These are phyloP conservation scores for Hemileia vastatrix DNA, from an alignment of 1,284 basidiomycete genomes.

Conservation along the genomic window DNA sequence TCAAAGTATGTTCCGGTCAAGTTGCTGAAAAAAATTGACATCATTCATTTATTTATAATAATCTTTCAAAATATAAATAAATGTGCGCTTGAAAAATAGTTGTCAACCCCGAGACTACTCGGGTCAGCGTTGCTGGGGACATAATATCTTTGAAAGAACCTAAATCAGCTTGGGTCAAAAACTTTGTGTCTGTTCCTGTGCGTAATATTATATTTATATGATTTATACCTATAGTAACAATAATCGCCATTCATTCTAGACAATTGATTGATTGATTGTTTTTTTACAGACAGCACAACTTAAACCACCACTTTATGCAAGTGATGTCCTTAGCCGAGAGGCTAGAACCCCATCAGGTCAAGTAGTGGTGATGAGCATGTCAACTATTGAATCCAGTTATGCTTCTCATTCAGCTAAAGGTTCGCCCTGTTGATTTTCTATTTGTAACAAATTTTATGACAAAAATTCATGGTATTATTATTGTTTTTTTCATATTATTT, in stretches of 20 bases:
- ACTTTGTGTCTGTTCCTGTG: slow-evolving; percentile 60
- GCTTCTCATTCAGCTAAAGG: slow-evolving; percentile 70
- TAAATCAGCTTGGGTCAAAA: slow-evolving; percentile 59
- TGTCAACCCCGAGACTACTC: slow-evolving; percentile 64
- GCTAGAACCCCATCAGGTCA: slow-evolving; percentile 60
- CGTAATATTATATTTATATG: slow-evolving; percentile 37
- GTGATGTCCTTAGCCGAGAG: slow-evolving; percentile 65
- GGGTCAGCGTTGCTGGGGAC: slow-evolving; percentile 81
- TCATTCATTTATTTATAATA: not conserved
- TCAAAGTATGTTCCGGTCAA: not conserved
- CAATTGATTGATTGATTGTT: not conserved
- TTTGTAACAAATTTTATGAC: not conserved
- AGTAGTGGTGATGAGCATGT: slow-evolving; percentile 76
- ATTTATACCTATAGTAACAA: not conserved
- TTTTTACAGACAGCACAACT: slow-evolving; percentile 52
- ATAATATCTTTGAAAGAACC: slow-evolving; percentile 64
- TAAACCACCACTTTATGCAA: slow-evolving; percentile 59
- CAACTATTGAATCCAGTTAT: slow-evolving; percentile 90
- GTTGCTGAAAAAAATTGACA: not conserved
- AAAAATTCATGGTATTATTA: slow-evolving; percentile 47
- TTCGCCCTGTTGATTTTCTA: slow-evolving; percentile 25
- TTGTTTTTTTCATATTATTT: not conserved
- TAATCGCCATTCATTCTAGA: slow-evolving; percentile 4
- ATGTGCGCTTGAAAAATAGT: slow-evolving; percentile 51
- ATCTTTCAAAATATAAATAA: not conserved